Percentiles rank a stretch among this genome's conserved stretches.
These are phyloP conservation scores for Suillus variegatus DNA, from an alignment of 768 basidiomycete species.

Conservation along the genomic window DNA sequence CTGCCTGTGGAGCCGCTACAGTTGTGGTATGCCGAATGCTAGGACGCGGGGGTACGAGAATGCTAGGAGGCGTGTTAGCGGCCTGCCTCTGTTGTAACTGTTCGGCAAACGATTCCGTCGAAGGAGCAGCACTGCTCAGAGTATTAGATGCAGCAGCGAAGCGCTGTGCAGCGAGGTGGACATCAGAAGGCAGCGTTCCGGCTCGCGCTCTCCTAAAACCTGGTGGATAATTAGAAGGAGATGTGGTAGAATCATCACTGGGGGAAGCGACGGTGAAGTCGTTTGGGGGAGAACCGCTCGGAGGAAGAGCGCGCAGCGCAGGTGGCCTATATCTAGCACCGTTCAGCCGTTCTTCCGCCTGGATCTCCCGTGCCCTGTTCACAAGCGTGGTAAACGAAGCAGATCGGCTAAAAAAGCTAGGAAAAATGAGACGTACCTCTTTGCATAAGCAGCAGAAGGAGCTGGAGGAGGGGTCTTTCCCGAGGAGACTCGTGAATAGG, in stretches of 20 bases:
- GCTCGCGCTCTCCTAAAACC: constrained; percentile 95
- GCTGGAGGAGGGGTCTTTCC: constrained; percentile 91
- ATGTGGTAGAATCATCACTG: constrained; percentile 57
- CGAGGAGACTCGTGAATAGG: constrained; percentile 80
- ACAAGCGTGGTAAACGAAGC: constrained; percentile 16
- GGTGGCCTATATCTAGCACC: constrained; percentile 76
- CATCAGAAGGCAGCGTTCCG: constrained; percentile 95
- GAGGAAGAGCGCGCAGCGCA: constrained; percentile 67
- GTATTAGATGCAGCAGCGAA: constrained; percentile 70
- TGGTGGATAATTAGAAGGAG: constrained; percentile 77
- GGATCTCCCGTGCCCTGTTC: constrained; percentile 79
- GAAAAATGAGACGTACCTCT: constrained; percentile 55
- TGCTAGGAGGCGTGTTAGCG: constrained; percentile 39
- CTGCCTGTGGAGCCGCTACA: constrained; percentile 50
- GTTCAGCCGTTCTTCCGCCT: constrained; percentile 69
- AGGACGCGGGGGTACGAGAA: constrained; percentile 57
- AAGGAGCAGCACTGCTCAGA: constrained; percentile 48
- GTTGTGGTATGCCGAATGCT: constrained; percentile 75
- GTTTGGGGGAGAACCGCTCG: constrained; percentile 73
- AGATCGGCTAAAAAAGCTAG: constrained; percentile 14
- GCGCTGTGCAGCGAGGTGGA: constrained; percentile 83
- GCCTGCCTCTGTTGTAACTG: constrained; percentile 41
- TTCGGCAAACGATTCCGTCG: constrained; percentile 51
- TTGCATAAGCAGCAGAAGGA: constrained; percentile 86
- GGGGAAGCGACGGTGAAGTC: constrained; percentile 60